phyloP scores from a whole-genome alignment of 2,329 filamentous ascomycete species.

The Ustulina deusta region DNA sequence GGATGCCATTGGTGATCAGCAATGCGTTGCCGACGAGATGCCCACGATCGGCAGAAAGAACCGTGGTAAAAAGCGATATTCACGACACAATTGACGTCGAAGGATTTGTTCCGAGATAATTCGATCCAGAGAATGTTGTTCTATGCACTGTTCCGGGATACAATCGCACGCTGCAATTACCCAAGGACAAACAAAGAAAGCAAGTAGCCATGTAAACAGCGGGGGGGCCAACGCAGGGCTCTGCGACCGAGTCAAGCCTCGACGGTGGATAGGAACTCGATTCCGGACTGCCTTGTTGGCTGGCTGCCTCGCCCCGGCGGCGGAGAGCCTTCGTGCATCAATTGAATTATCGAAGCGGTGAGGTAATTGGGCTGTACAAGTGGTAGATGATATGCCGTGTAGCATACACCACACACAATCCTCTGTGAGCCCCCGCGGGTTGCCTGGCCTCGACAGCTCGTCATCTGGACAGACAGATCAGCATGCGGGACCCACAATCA shows the following conservation, averaged over 20 bases:
- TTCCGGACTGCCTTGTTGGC: slow-evolving; percentile 24
- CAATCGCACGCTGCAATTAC: slow-evolving; percentile 37
- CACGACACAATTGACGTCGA: background rate
- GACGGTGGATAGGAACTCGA: slow-evolving; percentile 2
- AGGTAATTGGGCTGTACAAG: slow-evolving; percentile 27
- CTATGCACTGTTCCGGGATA: slow-evolving; percentile 17
- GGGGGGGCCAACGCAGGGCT: slow-evolving; percentile 12
- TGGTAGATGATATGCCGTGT: slow-evolving; percentile 41
- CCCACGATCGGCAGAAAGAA: background rate
- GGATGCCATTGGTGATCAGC: background rate
- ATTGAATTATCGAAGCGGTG: slow-evolving; percentile 16
- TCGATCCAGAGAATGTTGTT: background rate
- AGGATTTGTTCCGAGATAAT: background rate
- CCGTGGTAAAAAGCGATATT: background rate
- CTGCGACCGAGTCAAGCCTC: slow-evolving; percentile 23
- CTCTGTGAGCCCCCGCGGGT: slow-evolving; percentile 23
- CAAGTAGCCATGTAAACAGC: slow-evolving; percentile 38
- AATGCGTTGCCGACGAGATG: background rate
- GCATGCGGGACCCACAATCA: slow-evolving; percentile 1
- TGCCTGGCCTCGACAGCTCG: slow-evolving; percentile 21
- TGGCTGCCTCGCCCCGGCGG: slow-evolving; percentile 38
- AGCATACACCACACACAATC: slow-evolving; percentile 32
- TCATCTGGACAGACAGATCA: slow-evolving; percentile 11
- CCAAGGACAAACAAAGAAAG: slow-evolving; percentile 41
- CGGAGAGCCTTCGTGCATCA: slow-evolving; percentile 43